Percentiles rank a stretch among this genome's conserved stretches.
Evolutionary conservation across 2,329 filamentous ascomycete species (phyloP).

Genomic region (Penicillium expansum): DNA sequence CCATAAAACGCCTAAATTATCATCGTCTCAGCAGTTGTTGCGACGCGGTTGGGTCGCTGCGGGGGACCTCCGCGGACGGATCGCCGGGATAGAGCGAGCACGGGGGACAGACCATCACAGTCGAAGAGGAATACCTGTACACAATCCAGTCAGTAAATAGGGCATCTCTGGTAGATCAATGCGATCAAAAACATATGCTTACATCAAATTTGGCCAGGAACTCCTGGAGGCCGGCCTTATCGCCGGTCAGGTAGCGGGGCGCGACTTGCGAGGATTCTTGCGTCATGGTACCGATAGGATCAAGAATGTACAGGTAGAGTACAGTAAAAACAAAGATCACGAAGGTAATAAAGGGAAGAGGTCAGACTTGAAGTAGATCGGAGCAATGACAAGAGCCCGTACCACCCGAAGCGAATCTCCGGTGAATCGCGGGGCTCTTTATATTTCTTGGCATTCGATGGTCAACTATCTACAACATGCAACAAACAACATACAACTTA

Average conservation of each 20-base stretch:
- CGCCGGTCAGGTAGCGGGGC: conserved; percentile 69
- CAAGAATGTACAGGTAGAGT: not conserved
- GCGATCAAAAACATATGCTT: conserved; percentile 41
- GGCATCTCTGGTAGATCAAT: not conserved
- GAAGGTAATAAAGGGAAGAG: not conserved
- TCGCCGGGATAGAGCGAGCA: not conserved
- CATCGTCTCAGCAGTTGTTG: conserved; percentile 37
- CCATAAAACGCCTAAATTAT: conserved; percentile 81
- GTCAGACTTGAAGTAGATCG: not conserved
- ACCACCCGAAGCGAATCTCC: conserved; percentile 20
- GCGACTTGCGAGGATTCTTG: conserved; percentile 9
- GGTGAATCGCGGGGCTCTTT: conserved; percentile 22
- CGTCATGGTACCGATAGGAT: conserved; percentile 9
- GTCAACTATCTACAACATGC: not conserved
- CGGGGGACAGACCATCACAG: conserved; percentile 73
- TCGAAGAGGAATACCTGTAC: conserved; percentile 85
- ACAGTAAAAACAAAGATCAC: not conserved
- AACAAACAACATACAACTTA: not conserved
- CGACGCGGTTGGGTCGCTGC: not conserved
- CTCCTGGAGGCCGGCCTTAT: conserved; percentile 70
- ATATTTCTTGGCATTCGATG: conserved; percentile 1
- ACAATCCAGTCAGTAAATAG: conserved; percentile 18
- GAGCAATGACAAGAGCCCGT: conserved; percentile 1
- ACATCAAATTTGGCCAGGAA: conserved; percentile 94
- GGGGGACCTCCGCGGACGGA: not conserved